Evolutionary conservation across 176 grass and related monocot genomes (phyloP), one percentile per base, ranked within the genome.

Genomic region (Poa annua): DNA sequence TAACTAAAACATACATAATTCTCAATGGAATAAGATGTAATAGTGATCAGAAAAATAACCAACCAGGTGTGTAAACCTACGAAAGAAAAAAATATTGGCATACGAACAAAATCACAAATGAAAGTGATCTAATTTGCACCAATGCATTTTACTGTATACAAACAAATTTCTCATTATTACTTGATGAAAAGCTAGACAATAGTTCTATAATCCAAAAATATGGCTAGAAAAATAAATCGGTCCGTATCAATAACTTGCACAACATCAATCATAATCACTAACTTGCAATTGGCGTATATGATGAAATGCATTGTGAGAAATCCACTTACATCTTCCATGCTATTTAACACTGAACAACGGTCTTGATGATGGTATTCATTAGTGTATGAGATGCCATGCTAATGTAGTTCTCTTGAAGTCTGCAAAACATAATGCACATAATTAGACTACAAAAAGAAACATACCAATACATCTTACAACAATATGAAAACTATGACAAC

Each of bases 371-470:
- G 29, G 2, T 29, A 29, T 29, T 29, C 29, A 29, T 29, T 29
- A 2, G 29, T 29, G 29, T 29, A 29, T 29, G 29, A n/a, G 91
- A 92, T 66, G 94, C 91, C 94, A 97, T 97, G 56, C 79, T 76
- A 84, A 29, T 91, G 51, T 94, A 79, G 88, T 97, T 76, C 29
- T 83, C 71, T 89, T 94, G 74, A 92, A 91, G 61, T 97, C 91
- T 53, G 73, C 32, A 63, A 97, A 73, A n/a, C n/a, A n/a, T n/a
- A n/a, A n/a, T 16, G 5, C 73, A 56, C 69, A 70, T 29, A 29
- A 83, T n/a, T 61, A 20, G 41, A 13, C 45, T 8, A 80, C 51
- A 29, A 22, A 13, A 61, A 84, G 22, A 14, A 24, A 13, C 59
- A 22, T 63, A 72, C 29, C 8, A 49, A 65, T 22, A 16, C 4